phyloP scores from a whole-genome alignment of 345 rosid genomes.

The Moricandia moricandioides region DNA sequence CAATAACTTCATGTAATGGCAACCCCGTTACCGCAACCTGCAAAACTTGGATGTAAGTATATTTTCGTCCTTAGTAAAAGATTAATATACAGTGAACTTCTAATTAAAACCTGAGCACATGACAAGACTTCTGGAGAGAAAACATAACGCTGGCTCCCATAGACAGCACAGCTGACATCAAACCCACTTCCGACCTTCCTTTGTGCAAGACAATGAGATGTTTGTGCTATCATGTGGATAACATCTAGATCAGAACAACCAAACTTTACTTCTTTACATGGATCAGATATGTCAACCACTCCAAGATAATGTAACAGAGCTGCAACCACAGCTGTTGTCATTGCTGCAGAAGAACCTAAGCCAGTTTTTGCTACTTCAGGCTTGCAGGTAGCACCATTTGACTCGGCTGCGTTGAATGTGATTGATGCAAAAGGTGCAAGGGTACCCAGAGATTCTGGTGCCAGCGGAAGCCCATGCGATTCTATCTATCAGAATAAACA shows the following conservation, averaged over 20 bases:
- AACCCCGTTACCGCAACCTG: constrained; percentile 53
- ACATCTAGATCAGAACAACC: constrained; percentile 54
- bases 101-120: constrained; percentile 67
- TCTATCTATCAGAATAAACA: constrained; percentile 56
- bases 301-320: constrained; percentile 86
- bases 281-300: constrained; percentile 60
- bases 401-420: constrained; percentile 66
- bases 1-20: constrained; percentile 58
- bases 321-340: constrained; percentile 93
- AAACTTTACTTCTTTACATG: constrained; percentile 39
- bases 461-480: constrained; percentile 77
- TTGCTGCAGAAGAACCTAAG: constrained; percentile 96
- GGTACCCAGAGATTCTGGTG: constrained; percentile 66
- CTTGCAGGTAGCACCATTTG: constrained; percentile 57
- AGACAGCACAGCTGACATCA: constrained; percentile 96
- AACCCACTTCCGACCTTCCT: constrained; percentile 98
- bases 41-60: constrained; percentile 23
- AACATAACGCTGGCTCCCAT: constrained; percentile 90
- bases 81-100: not conserved
- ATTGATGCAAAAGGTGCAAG: constrained; percentile 84
- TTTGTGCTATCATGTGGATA: constrained; percentile 85
- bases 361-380: constrained; percentile 99
- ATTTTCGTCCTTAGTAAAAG: constrained; percentile 1
- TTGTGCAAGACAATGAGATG: constrained; percentile 94
- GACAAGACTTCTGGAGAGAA: constrained; percentile 88